Evolutionary conservation across 2,329 filamentous ascomycete genomes (phyloP).

Genomic region (Ophiostoma montium): DNA sequence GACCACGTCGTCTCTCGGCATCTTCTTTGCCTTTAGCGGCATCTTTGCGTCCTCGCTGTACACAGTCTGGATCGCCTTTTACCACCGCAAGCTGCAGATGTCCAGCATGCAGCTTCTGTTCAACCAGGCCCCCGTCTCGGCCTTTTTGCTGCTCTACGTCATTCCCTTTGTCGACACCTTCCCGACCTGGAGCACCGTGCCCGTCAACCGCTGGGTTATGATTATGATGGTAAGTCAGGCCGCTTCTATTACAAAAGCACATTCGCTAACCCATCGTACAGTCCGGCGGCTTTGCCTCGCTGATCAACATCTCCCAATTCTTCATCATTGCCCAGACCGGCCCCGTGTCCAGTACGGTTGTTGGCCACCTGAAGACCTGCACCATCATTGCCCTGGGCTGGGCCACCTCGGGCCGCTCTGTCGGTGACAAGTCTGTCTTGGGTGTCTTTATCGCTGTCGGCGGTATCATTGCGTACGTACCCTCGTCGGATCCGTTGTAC

Average conservation of each 20-base stretch:
- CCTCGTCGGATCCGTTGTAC: not conserved
- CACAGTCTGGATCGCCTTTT: conserved; percentile 54
- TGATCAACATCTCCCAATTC: conserved; percentile 52
- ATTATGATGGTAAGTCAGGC: conserved; percentile 37
- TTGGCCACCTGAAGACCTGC: conserved; percentile 52
- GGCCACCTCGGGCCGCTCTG: conserved; percentile 39
- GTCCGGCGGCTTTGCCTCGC: conserved; percentile 48
- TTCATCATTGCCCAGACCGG: conserved; percentile 49
- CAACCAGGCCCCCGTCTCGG: conserved; percentile 52
- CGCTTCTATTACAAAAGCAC: not conserved
- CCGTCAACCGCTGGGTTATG: conserved; percentile 39
- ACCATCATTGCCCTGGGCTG: conserved; percentile 51
- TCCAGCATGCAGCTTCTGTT: conserved; percentile 55
- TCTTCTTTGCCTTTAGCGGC: conserved; percentile 48
- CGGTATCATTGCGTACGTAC: conserved; percentile 41
- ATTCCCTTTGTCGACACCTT: conserved; percentile 53
- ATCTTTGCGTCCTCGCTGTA: conserved; percentile 54
- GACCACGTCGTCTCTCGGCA: conserved; percentile 43
- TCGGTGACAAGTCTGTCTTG: conserved; percentile 39
- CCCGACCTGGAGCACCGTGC: conserved; percentile 39
- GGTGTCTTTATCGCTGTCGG: conserved; percentile 42
- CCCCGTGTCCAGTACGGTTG: conserved; percentile 50
- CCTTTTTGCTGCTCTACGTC: conserved; percentile 47
- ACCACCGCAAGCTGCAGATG: conserved; percentile 50
- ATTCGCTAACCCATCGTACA: conserved; percentile 18